Evolutionary conservation across 352 stramenopile species (phyloP).

Genomic region (Phytophthora palmivora): DNA sequence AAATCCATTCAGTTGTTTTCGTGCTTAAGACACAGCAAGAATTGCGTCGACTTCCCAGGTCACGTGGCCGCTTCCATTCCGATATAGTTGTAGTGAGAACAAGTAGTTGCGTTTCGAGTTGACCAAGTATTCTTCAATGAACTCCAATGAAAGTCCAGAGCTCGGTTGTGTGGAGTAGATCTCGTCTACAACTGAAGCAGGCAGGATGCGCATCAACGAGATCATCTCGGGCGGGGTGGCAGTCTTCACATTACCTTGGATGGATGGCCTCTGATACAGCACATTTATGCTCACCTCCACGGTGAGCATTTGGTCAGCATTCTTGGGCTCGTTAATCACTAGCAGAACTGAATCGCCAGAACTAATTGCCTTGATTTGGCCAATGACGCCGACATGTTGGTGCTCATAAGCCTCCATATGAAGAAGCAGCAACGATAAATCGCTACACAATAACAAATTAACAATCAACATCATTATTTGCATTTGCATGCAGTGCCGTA

Average conservation of each 20-base stretch:
- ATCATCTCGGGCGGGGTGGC: slow-evolving; percentile 21
- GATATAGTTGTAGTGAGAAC: slow-evolving; percentile 47
- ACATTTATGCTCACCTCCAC: slow-evolving; percentile 29
- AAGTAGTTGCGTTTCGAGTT: slow-evolving; percentile 25
- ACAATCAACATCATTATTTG: slow-evolving; percentile 1
- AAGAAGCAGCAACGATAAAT: slow-evolving; percentile 22
- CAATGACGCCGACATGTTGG: slow-evolving; percentile 39
- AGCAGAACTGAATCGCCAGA: slow-evolving; percentile 25
- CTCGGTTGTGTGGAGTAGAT: slow-evolving; percentile 17
- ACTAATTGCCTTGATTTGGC: slow-evolving; percentile 18
- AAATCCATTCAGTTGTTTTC: slow-evolving; percentile 1
- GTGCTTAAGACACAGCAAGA: slow-evolving; percentile 20
- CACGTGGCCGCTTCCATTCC: slow-evolving; percentile 22
- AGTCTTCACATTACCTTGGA: slow-evolving; percentile 28
- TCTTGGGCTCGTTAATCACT: slow-evolving; percentile 27
- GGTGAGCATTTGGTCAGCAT: slow-evolving; percentile 23
- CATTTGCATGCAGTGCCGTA: slow-evolving; percentile 5
- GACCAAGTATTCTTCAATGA: slow-evolving; percentile 33
- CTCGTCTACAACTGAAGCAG: slow-evolving; percentile 30
- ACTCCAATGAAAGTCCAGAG: slow-evolving; percentile 27
- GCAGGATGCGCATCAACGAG: slow-evolving; percentile 39
- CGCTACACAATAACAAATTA: slow-evolving; percentile 23
- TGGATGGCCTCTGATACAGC: slow-evolving; percentile 31
- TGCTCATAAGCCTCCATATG: slow-evolving; percentile 39
- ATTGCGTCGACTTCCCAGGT: slow-evolving; percentile 46